Evolutionary conservation across 768 basidiomycete species (phyloP).

Genomic region (Dentipellis fragilis): DNA sequence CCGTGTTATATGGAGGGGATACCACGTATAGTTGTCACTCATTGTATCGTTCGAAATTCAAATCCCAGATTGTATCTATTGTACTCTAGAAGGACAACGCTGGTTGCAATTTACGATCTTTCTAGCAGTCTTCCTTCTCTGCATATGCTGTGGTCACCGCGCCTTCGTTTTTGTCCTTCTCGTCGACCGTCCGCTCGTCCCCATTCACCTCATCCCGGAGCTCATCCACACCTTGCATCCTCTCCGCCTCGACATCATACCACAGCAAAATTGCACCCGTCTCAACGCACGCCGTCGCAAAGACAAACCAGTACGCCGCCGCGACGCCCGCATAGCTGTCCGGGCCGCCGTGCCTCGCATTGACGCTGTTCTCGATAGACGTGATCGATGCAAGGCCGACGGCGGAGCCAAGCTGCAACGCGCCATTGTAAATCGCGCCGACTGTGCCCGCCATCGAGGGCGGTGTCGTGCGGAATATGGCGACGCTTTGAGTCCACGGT

Average conservation of each 20-base stretch:
- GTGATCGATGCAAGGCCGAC: slow-evolving; percentile 40
- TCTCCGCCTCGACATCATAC: slow-evolving; percentile 15
- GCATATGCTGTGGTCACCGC: no score
- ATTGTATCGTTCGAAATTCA: no score
- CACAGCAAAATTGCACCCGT: slow-evolving; percentile 24
- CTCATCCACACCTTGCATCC: background rate
- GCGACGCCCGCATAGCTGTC: slow-evolving; percentile 26
- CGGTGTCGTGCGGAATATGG: slow-evolving; percentile 39
- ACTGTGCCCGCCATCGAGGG: slow-evolving; percentile 39
- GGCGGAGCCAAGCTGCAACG: slow-evolving; percentile 43
- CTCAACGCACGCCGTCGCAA: slow-evolving; percentile 26
- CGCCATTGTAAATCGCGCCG: slow-evolving; percentile 46
- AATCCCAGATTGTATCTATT: no score
- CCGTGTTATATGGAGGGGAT: no score
- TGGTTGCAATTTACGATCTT: no score
- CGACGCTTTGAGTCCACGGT: slow-evolving; percentile 27
- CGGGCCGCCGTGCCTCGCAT: slow-evolving; percentile 16
- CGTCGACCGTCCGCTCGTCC: background rate
- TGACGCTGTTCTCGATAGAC: slow-evolving; percentile 37
- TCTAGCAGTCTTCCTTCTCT: no score
- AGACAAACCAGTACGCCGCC: slow-evolving; percentile 32
- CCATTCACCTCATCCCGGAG: background rate
- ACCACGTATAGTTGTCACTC: no score
- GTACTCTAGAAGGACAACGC: no score
- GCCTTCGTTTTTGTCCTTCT: background rate